phyloP scores from a whole-genome alignment of 176 grass and related monocot genomes.

The maize (Zea mays) region DNA sequence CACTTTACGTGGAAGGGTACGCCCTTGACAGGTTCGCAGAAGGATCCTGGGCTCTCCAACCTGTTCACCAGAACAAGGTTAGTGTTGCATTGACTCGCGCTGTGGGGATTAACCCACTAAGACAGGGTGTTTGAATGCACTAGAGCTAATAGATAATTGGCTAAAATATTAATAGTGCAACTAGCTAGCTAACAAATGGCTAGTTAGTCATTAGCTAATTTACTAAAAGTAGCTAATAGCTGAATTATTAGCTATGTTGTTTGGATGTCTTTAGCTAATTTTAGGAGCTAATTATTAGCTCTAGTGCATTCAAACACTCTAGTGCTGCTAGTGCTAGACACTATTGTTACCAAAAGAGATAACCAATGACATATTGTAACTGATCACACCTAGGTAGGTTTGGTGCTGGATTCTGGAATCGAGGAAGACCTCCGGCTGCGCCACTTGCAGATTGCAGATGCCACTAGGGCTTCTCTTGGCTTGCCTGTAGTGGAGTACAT shows the following conservation, averaged over 20 bases:
- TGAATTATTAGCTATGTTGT: too few species aligned
- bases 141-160: too few species aligned
- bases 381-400: conserved; percentile 66
- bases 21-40: conserved; percentile 83
- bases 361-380: background rate
- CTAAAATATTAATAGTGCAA: too few species aligned
- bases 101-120: background rate
- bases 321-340: background rate
- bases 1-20: conserved; percentile 87
- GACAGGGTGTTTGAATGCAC: too few species aligned
- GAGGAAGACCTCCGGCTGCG: conserved; percentile 75
- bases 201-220: too few species aligned
- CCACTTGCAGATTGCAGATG: conserved; percentile 88
- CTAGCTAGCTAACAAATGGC: too few species aligned
- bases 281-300: too few species aligned
- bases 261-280: too few species aligned
- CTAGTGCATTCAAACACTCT: too few species aligned
- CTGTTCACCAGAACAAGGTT: conserved; percentile 89
- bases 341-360: background rate
- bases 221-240: too few species aligned
- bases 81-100: background rate
- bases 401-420: conserved; percentile 87
- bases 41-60: conserved; percentile 78
- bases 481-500: conserved; percentile 70
- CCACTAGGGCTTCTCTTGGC: conserved; percentile 70